These are phyloP conservation scores for Ogataea nakhonphanomensis DNA, from an alignment of 805 yeast genomes.

Conservation along the genomic window DNA sequence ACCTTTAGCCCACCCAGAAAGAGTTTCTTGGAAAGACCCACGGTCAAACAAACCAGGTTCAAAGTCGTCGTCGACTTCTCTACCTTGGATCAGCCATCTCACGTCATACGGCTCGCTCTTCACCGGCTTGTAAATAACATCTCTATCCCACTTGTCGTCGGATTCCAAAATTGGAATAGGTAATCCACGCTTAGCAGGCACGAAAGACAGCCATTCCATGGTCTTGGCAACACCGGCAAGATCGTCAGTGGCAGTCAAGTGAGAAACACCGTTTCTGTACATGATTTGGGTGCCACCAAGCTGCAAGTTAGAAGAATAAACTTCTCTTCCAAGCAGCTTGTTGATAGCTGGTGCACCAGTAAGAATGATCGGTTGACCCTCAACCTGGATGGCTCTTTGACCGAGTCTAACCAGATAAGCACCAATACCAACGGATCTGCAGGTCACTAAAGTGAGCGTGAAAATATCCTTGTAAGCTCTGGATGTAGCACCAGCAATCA, in stretches of 20 bases:
- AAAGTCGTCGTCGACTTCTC: slow-evolving; percentile 63
- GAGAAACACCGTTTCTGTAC: slow-evolving; percentile 98
- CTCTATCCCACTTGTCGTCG: slow-evolving; percentile 91
- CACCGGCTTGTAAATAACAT: slow-evolving; percentile 74
- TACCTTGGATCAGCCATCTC: slow-evolving; percentile 92
- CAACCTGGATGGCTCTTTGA: slow-evolving; percentile 97
- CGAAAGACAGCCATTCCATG: slow-evolving; percentile 91
- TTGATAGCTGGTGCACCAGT: slow-evolving; percentile 99
- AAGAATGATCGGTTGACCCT: slow-evolving; percentile 96
- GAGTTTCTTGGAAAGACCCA: slow-evolving; percentile 91
- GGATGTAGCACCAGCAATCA: slow-evolving; percentile 98
- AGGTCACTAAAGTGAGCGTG: slow-evolving; percentile 97
- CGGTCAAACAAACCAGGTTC: slow-evolving; percentile 90
- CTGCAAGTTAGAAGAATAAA: slow-evolving; percentile 93
- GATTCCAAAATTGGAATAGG: slow-evolving; percentile 88
- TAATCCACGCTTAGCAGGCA: slow-evolving; percentile 85
- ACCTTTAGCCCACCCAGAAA: slow-evolving; percentile 98
- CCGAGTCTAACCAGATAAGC: slow-evolving; percentile 97
- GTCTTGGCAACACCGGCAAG: slow-evolving; percentile 94
- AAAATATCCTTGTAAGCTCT: slow-evolving; percentile 96
- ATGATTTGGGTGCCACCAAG: slow-evolving; percentile 99
- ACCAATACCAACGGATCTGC: slow-evolving; percentile 99
- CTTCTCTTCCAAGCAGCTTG: slow-evolving; percentile 95
- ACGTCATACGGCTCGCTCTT: slow-evolving; percentile 79
- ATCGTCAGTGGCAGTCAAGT: slow-evolving; percentile 94